Conservation (phyloP, 352 stramenopile genomes). For the Saprolegnia parasitica region DNA sequence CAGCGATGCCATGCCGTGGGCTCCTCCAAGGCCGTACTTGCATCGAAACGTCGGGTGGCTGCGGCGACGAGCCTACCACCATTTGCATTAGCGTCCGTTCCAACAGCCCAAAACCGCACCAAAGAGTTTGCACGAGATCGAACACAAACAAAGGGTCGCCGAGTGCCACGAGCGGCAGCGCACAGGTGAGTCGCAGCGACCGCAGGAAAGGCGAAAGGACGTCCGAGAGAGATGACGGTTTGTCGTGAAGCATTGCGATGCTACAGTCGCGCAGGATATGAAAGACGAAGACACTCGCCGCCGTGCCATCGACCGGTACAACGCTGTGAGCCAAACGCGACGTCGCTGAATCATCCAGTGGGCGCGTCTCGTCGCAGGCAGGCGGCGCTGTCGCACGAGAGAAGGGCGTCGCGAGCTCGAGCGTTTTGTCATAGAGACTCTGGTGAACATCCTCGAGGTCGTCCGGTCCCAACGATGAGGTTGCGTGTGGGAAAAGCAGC, state of each 20-base stretch:
- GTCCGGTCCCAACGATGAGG: neutral
- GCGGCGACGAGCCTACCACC: no score
- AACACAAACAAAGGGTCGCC: no score
- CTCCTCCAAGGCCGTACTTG: neutral
- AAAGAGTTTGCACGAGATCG: no score
- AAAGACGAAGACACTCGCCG: neutral
- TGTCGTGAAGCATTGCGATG: neutral
- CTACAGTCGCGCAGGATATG: neutral
- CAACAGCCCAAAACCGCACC: no score
- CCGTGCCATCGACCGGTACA: no score
- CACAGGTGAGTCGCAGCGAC: no score
- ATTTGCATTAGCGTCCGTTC: no score
- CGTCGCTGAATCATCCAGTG: neutral
- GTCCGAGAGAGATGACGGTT: no score
- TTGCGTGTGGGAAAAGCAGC: neutral
- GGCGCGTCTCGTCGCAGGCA: neutral
- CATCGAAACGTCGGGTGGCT: no score
- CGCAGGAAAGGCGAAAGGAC: no score
- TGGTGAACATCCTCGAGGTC: neutral
- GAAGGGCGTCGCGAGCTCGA: conserved; percentile 1
- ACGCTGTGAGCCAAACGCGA: neutral
- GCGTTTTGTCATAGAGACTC: neutral
- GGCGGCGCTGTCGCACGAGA: neutral
- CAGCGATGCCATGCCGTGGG: no score
- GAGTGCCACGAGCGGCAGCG: no score